Evolutionary conservation across 306 rosid species (phyloP).

Genomic region (Spatholobus suberectus): DNA sequence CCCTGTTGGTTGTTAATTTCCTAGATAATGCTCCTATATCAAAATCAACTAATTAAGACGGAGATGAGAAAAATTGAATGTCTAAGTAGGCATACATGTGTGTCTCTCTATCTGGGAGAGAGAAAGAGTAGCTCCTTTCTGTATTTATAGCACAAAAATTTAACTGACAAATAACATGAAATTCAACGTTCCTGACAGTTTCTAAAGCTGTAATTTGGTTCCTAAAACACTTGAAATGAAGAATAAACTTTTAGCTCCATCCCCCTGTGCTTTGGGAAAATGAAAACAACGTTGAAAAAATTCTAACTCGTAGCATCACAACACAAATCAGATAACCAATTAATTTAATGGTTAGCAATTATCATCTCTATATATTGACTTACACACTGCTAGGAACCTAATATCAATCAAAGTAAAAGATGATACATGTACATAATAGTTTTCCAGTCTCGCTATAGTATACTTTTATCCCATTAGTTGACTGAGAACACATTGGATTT

Average conservation of each 20-base stretch:
- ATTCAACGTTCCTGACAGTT: constrained; percentile 22
- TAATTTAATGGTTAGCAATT: background rate
- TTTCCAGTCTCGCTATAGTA: background rate
- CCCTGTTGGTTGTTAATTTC: constrained; percentile 64
- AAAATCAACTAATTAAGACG: constrained; percentile 29
- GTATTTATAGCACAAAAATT: background rate
- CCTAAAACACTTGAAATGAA: constrained; percentile 1
- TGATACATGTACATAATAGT: background rate
- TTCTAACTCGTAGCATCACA: background rate
- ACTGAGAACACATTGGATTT: background rate
- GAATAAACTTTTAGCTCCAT: constrained; percentile 5
- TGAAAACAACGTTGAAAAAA: background rate
- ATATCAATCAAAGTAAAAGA: constrained; percentile 20
- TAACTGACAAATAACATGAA: constrained; percentile 5
- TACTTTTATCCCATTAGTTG: background rate
- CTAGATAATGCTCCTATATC: constrained; percentile 57
- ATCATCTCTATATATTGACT: constrained; percentile 3
- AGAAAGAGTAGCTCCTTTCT: constrained; percentile 3
- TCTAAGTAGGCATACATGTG: background rate
- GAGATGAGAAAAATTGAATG: constrained; percentile 15
- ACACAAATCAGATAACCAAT: background rate
- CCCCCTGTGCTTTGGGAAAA: background rate
- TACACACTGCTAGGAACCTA: background rate
- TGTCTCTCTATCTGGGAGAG: background rate
- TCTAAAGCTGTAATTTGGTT: background rate